A percentile compares a stretch with the other conserved stretches of the same genome.
Conservation (phyloP, 495 filamentous ascomycete species). For the Neurospora terricola region DNA sequence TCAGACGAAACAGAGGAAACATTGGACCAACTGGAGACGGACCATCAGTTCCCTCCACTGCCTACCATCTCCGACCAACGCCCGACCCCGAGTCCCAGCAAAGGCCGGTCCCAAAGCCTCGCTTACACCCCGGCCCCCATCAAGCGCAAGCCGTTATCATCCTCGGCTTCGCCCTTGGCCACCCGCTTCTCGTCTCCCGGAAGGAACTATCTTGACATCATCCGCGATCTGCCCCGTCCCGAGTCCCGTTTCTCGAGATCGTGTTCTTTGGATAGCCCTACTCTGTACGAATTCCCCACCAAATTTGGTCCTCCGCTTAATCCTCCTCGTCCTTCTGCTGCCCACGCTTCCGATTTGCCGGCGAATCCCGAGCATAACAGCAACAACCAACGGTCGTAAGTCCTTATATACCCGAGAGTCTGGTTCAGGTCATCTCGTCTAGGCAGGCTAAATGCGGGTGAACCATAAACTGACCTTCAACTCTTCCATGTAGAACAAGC, state of each 20-base stretch:
- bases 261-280: slow-evolving; percentile 45
- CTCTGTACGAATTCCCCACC: slow-evolving; percentile 44
- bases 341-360: slow-evolving; percentile 7
- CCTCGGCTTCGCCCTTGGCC: slow-evolving; percentile 40
- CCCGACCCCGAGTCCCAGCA: slow-evolving; percentile 20
- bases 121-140: slow-evolving; percentile 27
- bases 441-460: slow-evolving; percentile 16
- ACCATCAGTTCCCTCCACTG: slow-evolving; percentile 13
- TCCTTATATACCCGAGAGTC: slow-evolving; percentile 2
- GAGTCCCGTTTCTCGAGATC: slow-evolving; percentile 40
- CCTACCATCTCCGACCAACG: slow-evolving; percentile 7
- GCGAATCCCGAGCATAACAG: slow-evolving; percentile 2
- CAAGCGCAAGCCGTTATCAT: slow-evolving; percentile 45
- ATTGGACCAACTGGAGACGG: not conserved
- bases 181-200: slow-evolving; percentile 39
- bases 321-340: slow-evolving; percentile 8
- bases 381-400: slow-evolving; percentile 18
- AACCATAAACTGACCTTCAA: slow-evolving; percentile 15
- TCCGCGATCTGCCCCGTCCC: slow-evolving; percentile 28
- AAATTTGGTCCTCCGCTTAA: slow-evolving; percentile 3
- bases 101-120: slow-evolving; percentile 21
- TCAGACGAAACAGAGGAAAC: not conserved
- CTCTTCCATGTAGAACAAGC: slow-evolving; percentile 17
- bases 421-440: slow-evolving; percentile 2
- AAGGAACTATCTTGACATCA: slow-evolving; percentile 27